Conservation (phyloP, 805 yeast genomes). For the Saccharomyces mikatae region DNA sequence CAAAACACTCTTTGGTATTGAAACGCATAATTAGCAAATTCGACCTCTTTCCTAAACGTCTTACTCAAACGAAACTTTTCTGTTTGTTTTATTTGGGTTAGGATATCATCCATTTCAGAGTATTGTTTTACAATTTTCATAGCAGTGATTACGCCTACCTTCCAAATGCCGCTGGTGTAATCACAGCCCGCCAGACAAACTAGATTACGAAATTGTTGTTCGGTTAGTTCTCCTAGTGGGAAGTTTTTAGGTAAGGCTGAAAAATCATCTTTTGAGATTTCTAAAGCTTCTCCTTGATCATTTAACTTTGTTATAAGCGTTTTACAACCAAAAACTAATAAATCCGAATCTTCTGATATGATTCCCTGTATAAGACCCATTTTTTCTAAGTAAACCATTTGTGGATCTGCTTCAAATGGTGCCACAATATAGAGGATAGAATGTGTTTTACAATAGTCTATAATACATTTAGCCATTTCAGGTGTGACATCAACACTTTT, state of each 20-base stretch:
- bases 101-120: constrained; percentile 43
- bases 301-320: constrained; percentile 70
- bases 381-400: constrained; percentile 80
- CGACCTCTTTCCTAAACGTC: constrained; percentile 48
- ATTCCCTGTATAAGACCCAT: constrained; percentile 71
- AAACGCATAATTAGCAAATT: constrained; percentile 67
- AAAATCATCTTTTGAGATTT: constrained; percentile 51
- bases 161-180: constrained; percentile 75
- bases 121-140: constrained; percentile 43
- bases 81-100: constrained; percentile 47
- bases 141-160: constrained; percentile 73
- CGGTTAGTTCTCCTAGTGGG: constrained; percentile 42
- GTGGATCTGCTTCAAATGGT: constrained; percentile 96
- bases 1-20: constrained; percentile 77
- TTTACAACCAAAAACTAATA: constrained; percentile 76
- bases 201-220: constrained; percentile 55
- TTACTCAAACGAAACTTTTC: constrained; percentile 48
- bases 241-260: constrained; percentile 35
- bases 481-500: constrained; percentile 81
- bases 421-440: constrained; percentile 74
- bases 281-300: constrained; percentile 57
- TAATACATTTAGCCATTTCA: constrained; percentile 76
- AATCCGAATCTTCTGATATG: constrained; percentile 86
- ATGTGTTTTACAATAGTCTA: constrained; percentile 54
- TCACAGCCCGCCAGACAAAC: constrained; percentile 92